Evolutionary conservation across 2,329 filamentous ascomycete genomes (phyloP).

Genomic region (Claviceps capensis): DNA sequence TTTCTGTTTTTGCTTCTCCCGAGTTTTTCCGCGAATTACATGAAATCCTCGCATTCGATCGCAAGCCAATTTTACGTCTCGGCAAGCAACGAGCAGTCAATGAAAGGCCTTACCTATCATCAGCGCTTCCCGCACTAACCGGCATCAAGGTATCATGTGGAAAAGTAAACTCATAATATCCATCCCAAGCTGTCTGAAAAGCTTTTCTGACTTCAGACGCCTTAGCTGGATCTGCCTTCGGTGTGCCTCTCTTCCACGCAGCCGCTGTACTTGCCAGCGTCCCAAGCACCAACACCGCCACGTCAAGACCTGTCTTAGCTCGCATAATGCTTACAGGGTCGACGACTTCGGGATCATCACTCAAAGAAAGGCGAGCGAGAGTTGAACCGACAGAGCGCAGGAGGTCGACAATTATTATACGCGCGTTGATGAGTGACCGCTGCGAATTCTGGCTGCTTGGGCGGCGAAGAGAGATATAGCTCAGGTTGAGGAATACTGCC

Average conservation of each 20-base stretch:
- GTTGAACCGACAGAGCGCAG: too few relatives aligned
- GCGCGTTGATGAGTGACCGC: too few relatives aligned
- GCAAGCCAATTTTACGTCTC: too few relatives aligned
- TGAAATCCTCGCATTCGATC: too few relatives aligned
- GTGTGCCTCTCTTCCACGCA: background rate
- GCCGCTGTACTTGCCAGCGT: background rate
- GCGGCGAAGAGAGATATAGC: too few relatives aligned
- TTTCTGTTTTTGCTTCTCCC: background rate
- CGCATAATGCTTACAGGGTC: background rate
- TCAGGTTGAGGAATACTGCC: too few relatives aligned
- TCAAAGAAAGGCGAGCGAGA: too few relatives aligned
- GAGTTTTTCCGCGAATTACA: background rate
- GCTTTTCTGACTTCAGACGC: constrained; percentile 41
- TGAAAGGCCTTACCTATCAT: constrained; percentile 48
- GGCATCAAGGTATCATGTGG: constrained; percentile 65
- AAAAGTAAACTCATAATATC: constrained; percentile 60
- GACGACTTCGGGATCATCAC: too few relatives aligned
- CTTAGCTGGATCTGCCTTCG: background rate
- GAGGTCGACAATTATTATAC: too few relatives aligned
- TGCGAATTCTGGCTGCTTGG: too few relatives aligned
- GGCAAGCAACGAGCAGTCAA: too few relatives aligned
- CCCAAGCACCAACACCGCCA: background rate
- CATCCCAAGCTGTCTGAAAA: constrained; percentile 58
- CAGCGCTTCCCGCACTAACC: constrained; percentile 45
- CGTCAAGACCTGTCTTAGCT: background rate